Percentiles rank a stretch among this genome's conserved stretches.
Evolutionary conservation across 805 yeast species (phyloP).

Genomic region (Brettanomyces bruxellensis): DNA sequence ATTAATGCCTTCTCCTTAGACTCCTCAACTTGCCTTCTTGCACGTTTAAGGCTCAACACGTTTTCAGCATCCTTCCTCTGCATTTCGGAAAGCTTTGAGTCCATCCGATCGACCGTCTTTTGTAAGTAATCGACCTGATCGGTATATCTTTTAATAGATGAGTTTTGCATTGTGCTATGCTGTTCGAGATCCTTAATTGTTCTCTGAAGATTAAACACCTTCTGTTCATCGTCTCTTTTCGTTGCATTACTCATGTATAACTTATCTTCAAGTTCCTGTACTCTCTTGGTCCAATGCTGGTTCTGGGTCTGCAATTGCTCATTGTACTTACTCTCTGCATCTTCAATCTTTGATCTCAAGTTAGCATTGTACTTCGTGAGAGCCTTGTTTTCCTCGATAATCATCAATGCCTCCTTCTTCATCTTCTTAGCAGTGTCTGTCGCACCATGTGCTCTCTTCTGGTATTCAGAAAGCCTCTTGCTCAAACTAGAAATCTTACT

Average conservation of each 20-base stretch:
- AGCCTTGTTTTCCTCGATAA: conserved; percentile 60
- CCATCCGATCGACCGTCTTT: conserved; percentile 38
- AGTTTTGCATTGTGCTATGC: conserved; percentile 41
- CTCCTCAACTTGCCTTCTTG: conserved; percentile 49
- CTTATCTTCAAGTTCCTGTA: conserved; percentile 42
- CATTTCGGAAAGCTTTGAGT: conserved; percentile 31
- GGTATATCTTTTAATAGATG: conserved; percentile 41
- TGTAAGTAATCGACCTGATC: conserved; percentile 53
- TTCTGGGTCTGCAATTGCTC: conserved; percentile 42
- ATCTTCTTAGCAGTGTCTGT: conserved; percentile 24
- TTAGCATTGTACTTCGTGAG: conserved; percentile 47
- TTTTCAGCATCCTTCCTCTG: conserved; percentile 38
- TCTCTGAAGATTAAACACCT: conserved; percentile 40
- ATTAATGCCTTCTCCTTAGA: conserved; percentile 42
- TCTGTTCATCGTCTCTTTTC: conserved; percentile 45
- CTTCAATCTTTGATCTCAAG: conserved; percentile 35
- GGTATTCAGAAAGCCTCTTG: conserved; percentile 18
- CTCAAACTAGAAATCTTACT: conserved; percentile 23
- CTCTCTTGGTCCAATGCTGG: conserved; percentile 50
- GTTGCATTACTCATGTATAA: conserved; percentile 37
- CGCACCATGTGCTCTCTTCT: conserved; percentile 13
- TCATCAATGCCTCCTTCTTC: conserved; percentile 45
- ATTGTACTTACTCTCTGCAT: conserved; percentile 38
- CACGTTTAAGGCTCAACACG: conserved; percentile 32
- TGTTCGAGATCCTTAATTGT: conserved; percentile 44